phyloP scores from a whole-genome alignment of 345 rosid species.

The Durio zibethinus region DNA sequence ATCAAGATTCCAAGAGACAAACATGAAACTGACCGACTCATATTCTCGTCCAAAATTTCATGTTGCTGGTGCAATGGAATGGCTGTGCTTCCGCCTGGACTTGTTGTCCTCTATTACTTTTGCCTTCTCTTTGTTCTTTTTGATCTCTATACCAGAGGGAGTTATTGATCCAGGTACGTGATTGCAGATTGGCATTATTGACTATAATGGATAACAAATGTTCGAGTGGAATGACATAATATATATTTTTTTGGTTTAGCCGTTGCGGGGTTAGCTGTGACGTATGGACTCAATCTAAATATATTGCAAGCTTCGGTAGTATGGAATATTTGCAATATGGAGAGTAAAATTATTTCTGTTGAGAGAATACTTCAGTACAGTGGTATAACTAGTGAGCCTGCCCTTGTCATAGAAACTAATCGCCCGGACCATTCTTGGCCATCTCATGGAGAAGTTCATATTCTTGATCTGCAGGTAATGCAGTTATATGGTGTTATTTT shows the following conservation, averaged over 20 bases:
- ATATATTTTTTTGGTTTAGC: conserved; percentile 30
- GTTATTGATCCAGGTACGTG: conserved; percentile 61
- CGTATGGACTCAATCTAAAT: conserved; percentile 78
- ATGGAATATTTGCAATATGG: conserved; percentile 62
- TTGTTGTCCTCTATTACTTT: conserved; percentile 64
- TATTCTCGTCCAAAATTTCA: conserved; percentile 69
- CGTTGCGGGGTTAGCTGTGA: conserved; percentile 82
- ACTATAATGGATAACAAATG: background rate
- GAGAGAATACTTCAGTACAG: conserved; percentile 66
- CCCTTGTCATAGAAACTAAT: conserved; percentile 51
- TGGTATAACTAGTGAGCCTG: conserved; percentile 56
- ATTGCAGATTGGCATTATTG: background rate
- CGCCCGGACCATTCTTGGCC: conserved; percentile 59
- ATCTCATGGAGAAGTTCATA: conserved; percentile 45
- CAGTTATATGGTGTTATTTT: background rate
- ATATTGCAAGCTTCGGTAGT: conserved; percentile 61
- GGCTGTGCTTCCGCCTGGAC: conserved; percentile 81
- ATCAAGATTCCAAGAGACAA: conserved; percentile 48
- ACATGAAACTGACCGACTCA: conserved; percentile 57
- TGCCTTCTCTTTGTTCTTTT: conserved; percentile 60
- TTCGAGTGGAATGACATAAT: background rate
- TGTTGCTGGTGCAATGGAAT: conserved; percentile 64
- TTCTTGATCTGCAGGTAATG: conserved; percentile 48
- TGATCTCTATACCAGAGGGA: conserved; percentile 61
- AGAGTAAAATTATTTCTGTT: conserved; percentile 77